Evolutionary conservation across 2,329 filamentous ascomycete species (phyloP), one percentile per base, ranked within the genome.

Genomic region (Penicillium sp.): DNA sequence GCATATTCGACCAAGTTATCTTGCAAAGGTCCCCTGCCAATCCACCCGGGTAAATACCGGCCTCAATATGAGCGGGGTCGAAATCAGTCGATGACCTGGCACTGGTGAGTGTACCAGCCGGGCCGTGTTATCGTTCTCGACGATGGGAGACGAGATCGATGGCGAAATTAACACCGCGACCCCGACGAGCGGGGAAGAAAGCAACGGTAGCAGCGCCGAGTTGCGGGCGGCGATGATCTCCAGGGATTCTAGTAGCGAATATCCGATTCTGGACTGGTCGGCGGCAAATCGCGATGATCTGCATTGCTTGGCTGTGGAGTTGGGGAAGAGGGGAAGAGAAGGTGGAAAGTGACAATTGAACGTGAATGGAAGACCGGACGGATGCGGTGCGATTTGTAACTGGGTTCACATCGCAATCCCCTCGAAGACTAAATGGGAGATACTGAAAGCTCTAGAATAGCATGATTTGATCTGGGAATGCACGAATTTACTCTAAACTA

Each of bases 201-300:
- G 51, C 45, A 54, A 53, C 51, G 43, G 50, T 54, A 45, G 43
- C 39, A 53, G 31, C 39, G 34, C 25, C 35, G 37, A 44, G 36
- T 42, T 28, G 38, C 33, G 36, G 34, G 29, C 29, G 7, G n/a
- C 27, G 36, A 2, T 25, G 26, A 41, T 48, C 43, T 16, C 21
- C 20, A 39, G 19, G 27, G 23, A 19, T 41, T 43, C 17, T 34
- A 37, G 13, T 30, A 31, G 25, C 9, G 3, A 53, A 36, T 33
- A 27, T 35, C 37, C 42, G 11, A 39, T 18, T 47, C 17, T 34
- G 31, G 41, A 17, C 5, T 15, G n/a, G 27, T 14, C 28, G 30
- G 33, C 36, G 39, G 45, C 10, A 33, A 30, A 36, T 35, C 6
- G 45, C 41, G 43, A 51, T 30, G 45, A 51, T 49, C 48, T 41